Percentiles rank a stretch among this genome's conserved stretches.
Evolutionary conservation across 2,329 filamentous ascomycete species (phyloP).

Genomic region (Alternaria conjuncta): DNA sequence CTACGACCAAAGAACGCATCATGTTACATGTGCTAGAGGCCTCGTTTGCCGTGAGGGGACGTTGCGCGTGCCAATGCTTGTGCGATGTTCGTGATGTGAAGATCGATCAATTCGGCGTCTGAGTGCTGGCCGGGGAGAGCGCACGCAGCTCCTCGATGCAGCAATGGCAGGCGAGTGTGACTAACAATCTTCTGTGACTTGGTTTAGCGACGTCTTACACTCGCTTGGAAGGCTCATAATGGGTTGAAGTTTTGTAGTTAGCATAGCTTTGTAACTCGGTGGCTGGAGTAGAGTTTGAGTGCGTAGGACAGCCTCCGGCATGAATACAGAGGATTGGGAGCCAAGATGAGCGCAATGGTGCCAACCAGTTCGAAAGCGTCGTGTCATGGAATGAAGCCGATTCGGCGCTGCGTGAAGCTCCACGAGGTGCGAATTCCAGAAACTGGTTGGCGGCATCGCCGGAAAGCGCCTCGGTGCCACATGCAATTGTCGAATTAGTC

Average conservation of each 20-base stretch:
- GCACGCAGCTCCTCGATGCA: constrained; percentile 36
- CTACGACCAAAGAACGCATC: not conserved
- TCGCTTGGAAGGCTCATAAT: not conserved
- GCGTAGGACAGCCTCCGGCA: not conserved
- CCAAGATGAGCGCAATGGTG: not conserved
- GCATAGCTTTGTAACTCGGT: not conserved
- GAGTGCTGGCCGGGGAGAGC: constrained; percentile 30
- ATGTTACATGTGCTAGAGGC: constrained; percentile 18
- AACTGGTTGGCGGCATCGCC: not conserved
- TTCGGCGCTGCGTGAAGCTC: not conserved
- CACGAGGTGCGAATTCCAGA: not conserved
- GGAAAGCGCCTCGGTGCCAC: not conserved
- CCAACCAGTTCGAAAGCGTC: too few species aligned
- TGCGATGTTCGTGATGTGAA: constrained; percentile 37
- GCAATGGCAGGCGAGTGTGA: constrained; percentile 33
- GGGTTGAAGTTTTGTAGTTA: not conserved
- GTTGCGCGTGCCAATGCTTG: constrained; percentile 35
- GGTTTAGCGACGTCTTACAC: not conserved
- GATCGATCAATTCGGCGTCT: constrained; percentile 28
- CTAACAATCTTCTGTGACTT: not conserved
- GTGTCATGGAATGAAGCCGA: not conserved
- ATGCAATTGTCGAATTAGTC: not conserved
- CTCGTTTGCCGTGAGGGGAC: constrained; percentile 28
- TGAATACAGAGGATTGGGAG: not conserved
- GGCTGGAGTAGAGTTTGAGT: not conserved